phyloP scores from a whole-genome alignment of 192 early-diverging fungal species.

The Coemansia sp. region DNA sequence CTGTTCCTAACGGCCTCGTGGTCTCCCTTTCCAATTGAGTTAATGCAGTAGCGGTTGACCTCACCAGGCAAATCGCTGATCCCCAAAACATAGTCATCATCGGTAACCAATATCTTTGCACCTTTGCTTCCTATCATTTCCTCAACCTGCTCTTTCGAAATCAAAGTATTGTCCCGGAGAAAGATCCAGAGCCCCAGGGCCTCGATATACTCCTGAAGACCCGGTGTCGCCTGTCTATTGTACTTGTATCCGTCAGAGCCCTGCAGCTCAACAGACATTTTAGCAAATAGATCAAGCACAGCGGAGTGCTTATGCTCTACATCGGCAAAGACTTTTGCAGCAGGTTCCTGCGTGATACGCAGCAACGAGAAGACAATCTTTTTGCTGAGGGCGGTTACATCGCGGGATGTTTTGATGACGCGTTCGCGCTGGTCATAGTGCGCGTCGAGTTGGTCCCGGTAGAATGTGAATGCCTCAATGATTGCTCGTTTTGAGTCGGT shows the following conservation, averaged over 20 bases:
- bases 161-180: slow-evolving; percentile 23
- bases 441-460: slow-evolving; percentile 34
- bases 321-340: slow-evolving; percentile 33
- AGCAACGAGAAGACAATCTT: slow-evolving; percentile 52
- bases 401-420: slow-evolving; percentile 52
- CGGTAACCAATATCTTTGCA: slow-evolving; percentile 16
- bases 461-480: background rate
- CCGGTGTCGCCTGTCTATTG: slow-evolving; percentile 34
- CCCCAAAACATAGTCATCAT: slow-evolving; percentile 57
- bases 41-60: slow-evolving; percentile 59
- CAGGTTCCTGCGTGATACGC: slow-evolving; percentile 39
- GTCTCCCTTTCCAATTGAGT: slow-evolving; percentile 52
- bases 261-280: slow-evolving; percentile 34
- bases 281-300: slow-evolving; percentile 30
- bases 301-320: slow-evolving; percentile 30
- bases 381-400: slow-evolving; percentile 53
- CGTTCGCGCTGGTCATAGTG: slow-evolving; percentile 57
- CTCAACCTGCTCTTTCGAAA: slow-evolving; percentile 38
- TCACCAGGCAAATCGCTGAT: slow-evolving; percentile 60
- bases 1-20: slow-evolving; percentile 35
- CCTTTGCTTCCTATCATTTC: slow-evolving; percentile 9
- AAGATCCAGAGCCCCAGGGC: slow-evolving; percentile 50
- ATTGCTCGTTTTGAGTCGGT: background rate
- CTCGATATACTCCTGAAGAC: slow-evolving; percentile 53
- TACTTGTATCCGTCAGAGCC: slow-evolving; percentile 45